Evolutionary conservation across 2,329 filamentous ascomycete genomes (phyloP).

Genomic region (Colletotrichum scovillei): DNA sequence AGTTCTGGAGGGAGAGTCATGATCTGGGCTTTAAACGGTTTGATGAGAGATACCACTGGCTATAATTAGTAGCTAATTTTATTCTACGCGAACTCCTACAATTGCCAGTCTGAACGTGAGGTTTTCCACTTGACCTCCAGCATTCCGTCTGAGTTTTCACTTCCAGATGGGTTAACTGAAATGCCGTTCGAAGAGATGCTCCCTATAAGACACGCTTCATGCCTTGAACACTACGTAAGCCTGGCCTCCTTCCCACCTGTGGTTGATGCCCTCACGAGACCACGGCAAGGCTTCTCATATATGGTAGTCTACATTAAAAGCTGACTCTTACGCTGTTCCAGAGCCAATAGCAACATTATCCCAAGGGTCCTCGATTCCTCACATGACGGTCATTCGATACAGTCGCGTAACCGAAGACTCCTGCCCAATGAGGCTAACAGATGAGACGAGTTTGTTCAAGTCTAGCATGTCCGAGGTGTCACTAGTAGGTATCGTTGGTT

Average conservation of each 20-base stretch:
- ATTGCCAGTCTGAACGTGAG: not conserved
- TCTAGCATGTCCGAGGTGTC: too few relatives aligned
- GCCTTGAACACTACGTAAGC: too few relatives aligned
- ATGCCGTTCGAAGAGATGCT: not conserved
- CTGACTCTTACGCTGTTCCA: rapidly evolving
- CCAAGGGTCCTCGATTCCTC: not conserved
- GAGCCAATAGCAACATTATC: not conserved
- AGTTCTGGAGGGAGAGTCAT: not conserved
- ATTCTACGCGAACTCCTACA: not conserved
- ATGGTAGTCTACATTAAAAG: rapidly evolving
- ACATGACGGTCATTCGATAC: not conserved
- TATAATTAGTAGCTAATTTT: constrained; percentile 16
- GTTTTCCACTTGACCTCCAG: too few relatives aligned
- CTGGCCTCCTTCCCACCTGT: not conserved
- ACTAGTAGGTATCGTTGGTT: not conserved
- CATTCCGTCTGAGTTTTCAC: not conserved
- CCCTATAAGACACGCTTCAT: too few relatives aligned
- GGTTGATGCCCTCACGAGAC: not conserved
- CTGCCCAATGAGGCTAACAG: rapidly evolving
- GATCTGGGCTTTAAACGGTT: not conserved
- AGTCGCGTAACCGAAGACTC: not conserved
- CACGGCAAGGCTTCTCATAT: not conserved
- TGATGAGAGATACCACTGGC: constrained; percentile 25
- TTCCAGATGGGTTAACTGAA: not conserved
- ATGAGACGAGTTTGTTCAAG: too few relatives aligned